These are phyloP conservation scores for Phytophthora rubi DNA, from an alignment of 352 stramenopile species.

Conservation along the genomic window DNA sequence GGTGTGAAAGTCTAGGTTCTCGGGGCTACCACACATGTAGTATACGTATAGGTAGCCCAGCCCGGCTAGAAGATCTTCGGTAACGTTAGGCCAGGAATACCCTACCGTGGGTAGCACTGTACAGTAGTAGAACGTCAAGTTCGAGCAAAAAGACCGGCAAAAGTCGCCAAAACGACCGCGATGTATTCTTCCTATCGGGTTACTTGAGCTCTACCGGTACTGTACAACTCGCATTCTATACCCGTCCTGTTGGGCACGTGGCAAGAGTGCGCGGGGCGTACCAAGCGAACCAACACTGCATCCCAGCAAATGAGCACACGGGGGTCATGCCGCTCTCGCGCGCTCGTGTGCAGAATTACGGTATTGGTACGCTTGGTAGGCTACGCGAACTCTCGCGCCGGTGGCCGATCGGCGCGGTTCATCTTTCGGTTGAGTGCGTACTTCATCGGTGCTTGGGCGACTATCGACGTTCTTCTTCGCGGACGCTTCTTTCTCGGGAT, in stretches of 20 bases:
- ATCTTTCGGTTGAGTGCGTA: constrained; percentile 9
- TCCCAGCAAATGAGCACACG: constrained; percentile 17
- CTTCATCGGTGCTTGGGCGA: constrained; percentile 3
- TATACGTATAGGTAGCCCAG: too few species aligned
- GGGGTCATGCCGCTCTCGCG: not conserved
- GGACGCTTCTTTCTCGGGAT: not conserved
- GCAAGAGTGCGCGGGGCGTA: constrained; percentile 28
- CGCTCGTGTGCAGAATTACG: constrained; percentile 24
- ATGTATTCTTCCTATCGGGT: not conserved
- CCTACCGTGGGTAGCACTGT: too few species aligned
- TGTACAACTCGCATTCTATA: not conserved
- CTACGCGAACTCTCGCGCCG: constrained; percentile 22
- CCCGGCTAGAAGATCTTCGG: too few species aligned
- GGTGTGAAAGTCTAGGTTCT: too few species aligned
- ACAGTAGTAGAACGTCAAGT: too few species aligned
- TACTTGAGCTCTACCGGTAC: not conserved
- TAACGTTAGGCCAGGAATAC: too few species aligned
- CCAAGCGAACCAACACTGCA: constrained; percentile 38
- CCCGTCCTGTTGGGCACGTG: constrained; percentile 4
- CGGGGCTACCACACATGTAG: too few species aligned
- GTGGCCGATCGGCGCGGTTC: constrained; percentile 4
- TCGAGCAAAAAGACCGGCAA: too few species aligned
- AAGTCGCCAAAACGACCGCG: too few species aligned
- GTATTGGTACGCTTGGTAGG: constrained; percentile 43
- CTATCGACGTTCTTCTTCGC: not conserved